Evolutionary conservation across 1,284 basidiomycete species (phyloP), one percentile per base, ranked within the genome.

Genomic region (Malassezia sp.): DNA sequence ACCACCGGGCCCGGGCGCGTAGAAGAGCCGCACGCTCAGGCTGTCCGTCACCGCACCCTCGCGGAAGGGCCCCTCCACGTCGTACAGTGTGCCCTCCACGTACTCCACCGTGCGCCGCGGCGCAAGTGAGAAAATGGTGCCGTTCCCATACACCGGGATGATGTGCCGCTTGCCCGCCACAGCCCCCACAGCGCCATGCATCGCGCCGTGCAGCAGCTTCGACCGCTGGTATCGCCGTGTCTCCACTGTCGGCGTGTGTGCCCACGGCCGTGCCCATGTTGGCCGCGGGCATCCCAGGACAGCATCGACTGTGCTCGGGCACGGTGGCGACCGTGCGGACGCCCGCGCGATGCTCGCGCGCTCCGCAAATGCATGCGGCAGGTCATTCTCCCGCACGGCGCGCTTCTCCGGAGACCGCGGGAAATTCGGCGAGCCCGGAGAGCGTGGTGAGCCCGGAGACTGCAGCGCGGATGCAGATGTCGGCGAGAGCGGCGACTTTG

Each of bases 81-180:
- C 65, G 42, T 68, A 68, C 17, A 68, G 49, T 8, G 65, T 68
- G 32, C 65, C 65, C 31, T 68, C 63, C 14, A 68, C 62, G 17
- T 31, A 43, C 39, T 63, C 53, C 5, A 63, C 57, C 12, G 40
- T 42, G 24, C 60, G 53, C 4, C 63, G 41, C 6, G 52, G 53
- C 4, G 53, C 56, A 2, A 67, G 54, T 30, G 53, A 46, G 14
- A 62, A 52, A 4, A 50, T 35, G 12, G 34, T 27, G 3, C 23
- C 20, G 40, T 48, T 38, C 24, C 36, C 45, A 14, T 48, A 48
- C 39, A 42, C 26, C n/a, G 45, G 45, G 29, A 48, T 48, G 2
- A 0, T 5, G n/a, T 38, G 31, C 23, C 21, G 32, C 23, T 9
- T 28, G 23, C n/a, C n/a, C n/a, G n/a, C n/a, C n/a, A 27, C 3